Conservation (phyloP, 2,329 filamentous ascomycete species). For the Fonsecaea pedrosoi region DNA sequence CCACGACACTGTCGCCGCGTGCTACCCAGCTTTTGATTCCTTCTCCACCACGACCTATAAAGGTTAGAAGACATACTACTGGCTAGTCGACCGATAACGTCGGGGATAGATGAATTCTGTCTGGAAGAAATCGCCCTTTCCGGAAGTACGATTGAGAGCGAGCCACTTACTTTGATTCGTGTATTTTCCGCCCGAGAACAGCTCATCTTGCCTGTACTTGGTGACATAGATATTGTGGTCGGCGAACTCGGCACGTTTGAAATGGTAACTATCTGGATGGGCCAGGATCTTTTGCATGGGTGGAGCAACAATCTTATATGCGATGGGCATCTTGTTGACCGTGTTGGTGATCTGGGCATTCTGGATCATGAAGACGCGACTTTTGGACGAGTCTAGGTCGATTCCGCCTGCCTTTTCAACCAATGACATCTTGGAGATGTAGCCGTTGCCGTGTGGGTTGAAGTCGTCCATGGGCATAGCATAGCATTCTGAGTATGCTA, state of each 20-base stretch:
- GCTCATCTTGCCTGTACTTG: slow-evolving; percentile 58
- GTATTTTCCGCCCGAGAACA: slow-evolving; percentile 61
- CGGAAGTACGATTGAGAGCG: no score
- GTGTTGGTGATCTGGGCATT: slow-evolving; percentile 61
- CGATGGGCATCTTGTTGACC: slow-evolving; percentile 50
- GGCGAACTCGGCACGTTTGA: slow-evolving; percentile 58
- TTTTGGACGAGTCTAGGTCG: slow-evolving; percentile 53
- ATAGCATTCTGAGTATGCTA: slow-evolving; percentile 58
- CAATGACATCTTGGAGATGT: slow-evolving; percentile 55
- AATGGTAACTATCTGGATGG: slow-evolving; percentile 45
- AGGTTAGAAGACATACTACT: no score
- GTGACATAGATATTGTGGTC: slow-evolving; percentile 64
- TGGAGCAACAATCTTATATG: no score
- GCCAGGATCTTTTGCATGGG: no score
- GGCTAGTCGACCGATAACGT: no score
- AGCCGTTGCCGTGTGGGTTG: slow-evolving; percentile 62
- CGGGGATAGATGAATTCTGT: no score
- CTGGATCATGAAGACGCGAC: slow-evolving; percentile 64
- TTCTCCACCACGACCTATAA: no score
- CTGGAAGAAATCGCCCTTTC: no score
- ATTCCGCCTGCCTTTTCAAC: slow-evolving; percentile 55
- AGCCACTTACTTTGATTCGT: no score
- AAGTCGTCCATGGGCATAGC: slow-evolving; percentile 64
- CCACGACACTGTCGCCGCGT: slow-evolving; percentile 44
- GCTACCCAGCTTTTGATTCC: no score